phyloP scores from a whole-genome alignment of 176 grass and related monocot species.

The Oryza meridionalis region DNA sequence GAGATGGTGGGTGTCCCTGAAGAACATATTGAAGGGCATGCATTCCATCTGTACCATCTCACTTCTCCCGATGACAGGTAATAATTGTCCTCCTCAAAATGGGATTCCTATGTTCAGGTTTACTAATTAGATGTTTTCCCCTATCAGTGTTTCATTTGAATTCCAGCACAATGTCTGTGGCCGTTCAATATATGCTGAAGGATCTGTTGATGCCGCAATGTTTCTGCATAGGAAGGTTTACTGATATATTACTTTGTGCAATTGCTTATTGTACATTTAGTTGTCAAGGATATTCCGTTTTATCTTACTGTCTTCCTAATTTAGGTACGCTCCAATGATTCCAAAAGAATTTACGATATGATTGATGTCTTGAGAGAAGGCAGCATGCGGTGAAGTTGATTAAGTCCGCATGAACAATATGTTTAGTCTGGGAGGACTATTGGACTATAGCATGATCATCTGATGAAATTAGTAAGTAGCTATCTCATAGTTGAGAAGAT shows the following conservation, averaged over 20 bases:
- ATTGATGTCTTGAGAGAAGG: constrained; percentile 76
- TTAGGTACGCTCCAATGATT: constrained; percentile 73
- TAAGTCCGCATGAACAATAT: neutral
- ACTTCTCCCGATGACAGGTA: constrained; percentile 88
- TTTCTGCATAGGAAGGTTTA: constrained; percentile 85
- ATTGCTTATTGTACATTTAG: neutral
- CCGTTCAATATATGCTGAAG: constrained; percentile 83
- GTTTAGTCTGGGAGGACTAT: neutral
- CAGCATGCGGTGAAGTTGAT: constrained; percentile 46
- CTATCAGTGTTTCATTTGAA: constrained; percentile 84
- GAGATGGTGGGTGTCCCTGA: constrained; percentile 96
- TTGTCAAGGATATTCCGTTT: neutral
- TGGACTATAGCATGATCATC: neutral
- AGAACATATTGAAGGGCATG: constrained; percentile 78
- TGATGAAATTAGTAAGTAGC: neutral
- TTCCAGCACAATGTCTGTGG: constrained; percentile 97
- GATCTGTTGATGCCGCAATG: constrained; percentile 71
- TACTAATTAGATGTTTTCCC: constrained; percentile 25
- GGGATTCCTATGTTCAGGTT: constrained; percentile 3
- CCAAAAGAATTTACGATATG: constrained; percentile 86
- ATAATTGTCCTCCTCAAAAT: constrained; percentile 30
- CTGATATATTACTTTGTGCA: neutral
- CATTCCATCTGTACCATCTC: constrained; percentile 90
- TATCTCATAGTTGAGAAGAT: neutral
- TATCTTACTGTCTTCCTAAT: constrained; percentile 23